Evolutionary conservation across 2,329 filamentous ascomycete genomes (phyloP).

Genomic region (Madurella mycetomatis): DNA sequence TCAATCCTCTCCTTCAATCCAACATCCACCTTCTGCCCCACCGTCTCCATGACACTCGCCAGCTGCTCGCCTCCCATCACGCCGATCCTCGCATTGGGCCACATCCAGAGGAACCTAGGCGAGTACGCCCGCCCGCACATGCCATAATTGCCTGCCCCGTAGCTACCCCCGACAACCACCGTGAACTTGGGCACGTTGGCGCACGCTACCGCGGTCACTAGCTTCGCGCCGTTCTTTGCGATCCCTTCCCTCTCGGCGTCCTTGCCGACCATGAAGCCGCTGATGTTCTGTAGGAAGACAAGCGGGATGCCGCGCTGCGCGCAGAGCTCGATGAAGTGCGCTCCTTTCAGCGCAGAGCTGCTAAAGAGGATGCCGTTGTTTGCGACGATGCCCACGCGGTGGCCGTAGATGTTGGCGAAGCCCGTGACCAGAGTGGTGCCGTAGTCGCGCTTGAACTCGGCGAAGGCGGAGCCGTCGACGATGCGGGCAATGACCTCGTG

Average conservation of each 20-base stretch:
- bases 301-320: conserved; percentile 83
- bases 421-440: conserved; percentile 86
- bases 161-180: conserved; percentile 88
- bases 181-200: conserved; percentile 96
- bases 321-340: conserved; percentile 96
- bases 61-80: conserved; percentile 97
- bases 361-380: conserved; percentile 96
- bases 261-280: conserved; percentile 94
- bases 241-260: conserved; percentile 93
- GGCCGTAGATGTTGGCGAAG: conserved; percentile 84
- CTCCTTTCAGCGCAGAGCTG: conserved; percentile 83
- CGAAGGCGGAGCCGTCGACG: conserved; percentile 83
- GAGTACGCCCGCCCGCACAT: conserved; percentile 95
- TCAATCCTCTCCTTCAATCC: conserved; percentile 82
- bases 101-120: conserved; percentile 92
- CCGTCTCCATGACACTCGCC: conserved; percentile 87
- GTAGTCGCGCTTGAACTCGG: conserved; percentile 92
- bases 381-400: conserved; percentile 86
- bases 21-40: conserved; percentile 77
- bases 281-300: conserved; percentile 94
- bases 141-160: conserved; percentile 94
- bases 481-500: conserved; percentile 90
- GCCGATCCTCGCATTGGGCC: conserved; percentile 93
- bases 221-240: conserved; percentile 95
- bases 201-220: conserved; percentile 91